A percentile compares a stretch with the other conserved stretches of the same genome.
These are phyloP conservation scores for Pythium utonaiense DNA, from an alignment of 352 stramenopile species.

Conservation along the genomic window DNA sequence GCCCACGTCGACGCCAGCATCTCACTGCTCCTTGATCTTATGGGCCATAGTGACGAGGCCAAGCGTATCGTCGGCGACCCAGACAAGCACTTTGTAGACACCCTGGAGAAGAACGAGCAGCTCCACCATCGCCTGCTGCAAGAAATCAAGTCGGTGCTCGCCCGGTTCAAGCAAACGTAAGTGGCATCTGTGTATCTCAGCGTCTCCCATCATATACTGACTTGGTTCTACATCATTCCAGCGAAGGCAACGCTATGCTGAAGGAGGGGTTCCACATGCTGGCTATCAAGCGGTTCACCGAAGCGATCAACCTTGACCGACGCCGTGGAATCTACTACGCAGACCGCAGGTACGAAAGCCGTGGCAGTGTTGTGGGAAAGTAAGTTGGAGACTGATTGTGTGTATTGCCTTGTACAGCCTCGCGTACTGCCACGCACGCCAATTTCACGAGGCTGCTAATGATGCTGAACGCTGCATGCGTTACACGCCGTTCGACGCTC, in stretches of 20 bases:
- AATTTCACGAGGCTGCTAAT: conserved; percentile 85
- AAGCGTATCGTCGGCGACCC: conserved; percentile 14
- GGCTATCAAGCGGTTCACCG: conserved; percentile 92
- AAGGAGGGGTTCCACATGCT: conserved; percentile 84
- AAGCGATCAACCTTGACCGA: conserved; percentile 87
- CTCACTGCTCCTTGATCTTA: conserved; percentile 20
- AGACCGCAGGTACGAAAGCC: conserved; percentile 76
- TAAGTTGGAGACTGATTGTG: too few relatives aligned
- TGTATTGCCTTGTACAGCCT: conserved; percentile 32
- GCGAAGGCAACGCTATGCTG: conserved; percentile 90
- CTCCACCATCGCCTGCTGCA: conserved; percentile 17
- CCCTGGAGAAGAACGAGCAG: conserved; percentile 13
- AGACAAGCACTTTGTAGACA: conserved; percentile 6
- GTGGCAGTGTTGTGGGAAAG: too few relatives aligned
- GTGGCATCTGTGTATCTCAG: neutral
- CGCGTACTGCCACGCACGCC: conserved; percentile 56
- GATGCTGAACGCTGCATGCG: conserved; percentile 88
- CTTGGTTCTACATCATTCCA: too few relatives aligned
- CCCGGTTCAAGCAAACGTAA: conserved; percentile 26
- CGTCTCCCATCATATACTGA: neutral
- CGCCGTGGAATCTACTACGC: conserved; percentile 90
- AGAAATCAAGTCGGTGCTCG: conserved; percentile 28
- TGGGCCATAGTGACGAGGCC: conserved; percentile 16
- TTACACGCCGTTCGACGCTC: conserved; percentile 92
- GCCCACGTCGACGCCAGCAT: conserved; percentile 3